phyloP scores from a whole-genome alignment of 2,329 filamentous ascomycete species.

The Emericellopsis atlantica region DNA sequence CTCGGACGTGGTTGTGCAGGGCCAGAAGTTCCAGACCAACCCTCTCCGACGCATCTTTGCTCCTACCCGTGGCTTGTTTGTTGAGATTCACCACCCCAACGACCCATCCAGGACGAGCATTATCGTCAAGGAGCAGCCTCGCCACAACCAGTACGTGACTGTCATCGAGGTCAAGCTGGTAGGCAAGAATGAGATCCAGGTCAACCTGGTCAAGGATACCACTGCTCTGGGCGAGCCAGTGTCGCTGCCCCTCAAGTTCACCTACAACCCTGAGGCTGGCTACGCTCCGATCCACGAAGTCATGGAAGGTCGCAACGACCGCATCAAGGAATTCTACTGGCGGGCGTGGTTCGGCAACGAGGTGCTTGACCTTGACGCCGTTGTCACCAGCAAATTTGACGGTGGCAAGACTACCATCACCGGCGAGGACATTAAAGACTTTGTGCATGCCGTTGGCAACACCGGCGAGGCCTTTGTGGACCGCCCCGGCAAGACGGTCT shows the following conservation, averaged over 20 bases:
- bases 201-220: constrained; percentile 88
- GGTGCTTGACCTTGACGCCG: constrained; percentile 66
- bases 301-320: constrained; percentile 91
- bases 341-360: constrained; percentile 92
- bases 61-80: constrained; percentile 72
- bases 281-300: constrained; percentile 97
- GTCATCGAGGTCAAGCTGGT: constrained; percentile 76
- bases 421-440: constrained; percentile 89
- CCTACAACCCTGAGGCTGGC: constrained; percentile 86
- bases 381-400: constrained; percentile 79
- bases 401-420: constrained; percentile 82
- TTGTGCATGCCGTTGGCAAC: constrained; percentile 97
- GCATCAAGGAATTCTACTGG: constrained; percentile 99
- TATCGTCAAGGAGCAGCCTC: constrained; percentile 73
- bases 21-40: constrained; percentile 94
- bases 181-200: constrained; percentile 65
- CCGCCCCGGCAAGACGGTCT: constrained; percentile 83
- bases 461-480: constrained; percentile 96
- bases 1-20: constrained; percentile 87
- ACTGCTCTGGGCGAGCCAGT: constrained; percentile 74
- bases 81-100: constrained; percentile 76
- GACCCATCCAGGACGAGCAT: constrained; percentile 77
- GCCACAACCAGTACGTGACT: constrained; percentile 75
- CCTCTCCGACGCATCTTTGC: constrained; percentile 86
- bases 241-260: constrained; percentile 78